Base-by-base conservation (phyloP, 352 stramenopile genomes). In the Globisporangium middletonii region DNA sequence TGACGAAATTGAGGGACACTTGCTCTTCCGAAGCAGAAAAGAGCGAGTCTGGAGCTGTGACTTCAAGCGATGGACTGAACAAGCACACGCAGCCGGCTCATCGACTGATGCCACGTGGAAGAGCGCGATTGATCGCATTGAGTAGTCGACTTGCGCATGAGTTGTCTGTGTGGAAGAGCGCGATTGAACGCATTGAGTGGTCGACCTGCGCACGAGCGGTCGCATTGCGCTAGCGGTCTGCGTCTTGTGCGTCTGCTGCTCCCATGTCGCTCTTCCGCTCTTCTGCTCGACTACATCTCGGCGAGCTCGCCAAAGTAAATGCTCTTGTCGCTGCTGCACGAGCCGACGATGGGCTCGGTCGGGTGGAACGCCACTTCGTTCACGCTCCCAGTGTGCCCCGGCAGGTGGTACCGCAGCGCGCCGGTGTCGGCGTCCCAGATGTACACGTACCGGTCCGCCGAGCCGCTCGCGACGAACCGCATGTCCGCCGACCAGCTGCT, bases 341-440 rank as follows among this genome's bases (percentile, higher is more conserved):
- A 96, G 50, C 83, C 84, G 41, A 96, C 69, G 53, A 96, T 94
- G 13, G 81, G 81, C 58, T 92, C 84, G 41, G 57, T 83, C 42
- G 86, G 80, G 70, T 98, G 91, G 72, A 98, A 98, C 26, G 82
- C 67, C 15, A 92, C 93, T 47, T 97, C 85, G 73, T 98, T 98
- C 38, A 99, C 94, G 70, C 87, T 96, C 37, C 91, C 92, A 52
- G 76, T 88, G 77, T 99, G 96, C 28, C 94, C 96, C 49, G 93
- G 92, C 44, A 98, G 63, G 50, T 89, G 81, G 76, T 98, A 98
- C 37, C 97, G 79, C 62, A 98, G 79, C 60, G 95, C 85, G 4
- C 83, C 75, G 53, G 83, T 91, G 33, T 94, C 76, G 53, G 91
- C 81, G 70, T 99, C 95, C 94, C 94, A 99, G 59, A 99, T 83